These are phyloP conservation scores for Fusarium sp. DNA, from an alignment of 2,329 filamentous ascomycete species.

Conservation along the genomic window DNA sequence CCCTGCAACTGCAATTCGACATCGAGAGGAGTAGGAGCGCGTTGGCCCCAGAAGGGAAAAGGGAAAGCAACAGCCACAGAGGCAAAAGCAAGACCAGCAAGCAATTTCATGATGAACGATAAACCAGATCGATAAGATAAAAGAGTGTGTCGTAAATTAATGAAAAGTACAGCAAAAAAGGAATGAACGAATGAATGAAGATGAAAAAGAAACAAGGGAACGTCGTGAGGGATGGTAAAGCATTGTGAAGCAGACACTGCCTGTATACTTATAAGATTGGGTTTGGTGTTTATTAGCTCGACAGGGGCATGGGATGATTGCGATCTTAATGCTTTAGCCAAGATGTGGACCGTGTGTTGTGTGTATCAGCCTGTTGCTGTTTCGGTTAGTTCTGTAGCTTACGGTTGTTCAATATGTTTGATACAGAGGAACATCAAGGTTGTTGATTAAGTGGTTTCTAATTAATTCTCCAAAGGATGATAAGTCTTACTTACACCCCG, in stretches of 20 bases:
- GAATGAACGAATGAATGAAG: conserved; percentile 15
- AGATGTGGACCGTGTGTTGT: conserved; percentile 2
- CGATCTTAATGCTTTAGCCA: conserved; percentile 7
- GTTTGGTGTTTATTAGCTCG: background rate
- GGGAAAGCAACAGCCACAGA: conserved; percentile 43
- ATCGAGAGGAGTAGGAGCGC: conserved; percentile 55
- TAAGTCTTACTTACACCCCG: no score
- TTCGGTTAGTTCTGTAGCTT: conserved; percentile 1
- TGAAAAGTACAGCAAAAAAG: background rate
- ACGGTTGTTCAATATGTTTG: conserved; percentile 15
- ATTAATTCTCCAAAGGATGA: background rate
- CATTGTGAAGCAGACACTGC: conserved; percentile 3
- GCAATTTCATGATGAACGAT: conserved; percentile 44
- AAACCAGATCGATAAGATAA: conserved; percentile 10
- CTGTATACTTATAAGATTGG: conserved; percentile 31
- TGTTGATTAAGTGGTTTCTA: background rate
- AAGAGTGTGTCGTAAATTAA: conserved; percentile 16
- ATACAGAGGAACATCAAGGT: conserved; percentile 6
- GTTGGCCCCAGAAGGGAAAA: conserved; percentile 36
- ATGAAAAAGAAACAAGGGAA: conserved; percentile 12
- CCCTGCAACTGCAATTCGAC: conserved; percentile 60
- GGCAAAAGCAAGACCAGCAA: conserved; percentile 44
- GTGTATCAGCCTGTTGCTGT: conserved; percentile 11
- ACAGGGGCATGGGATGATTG: conserved; percentile 16
- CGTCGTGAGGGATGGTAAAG: background rate